phyloP scores from a whole-genome alignment of 495 filamentous ascomycete genomes.

The Chaetomium fimeti region DNA sequence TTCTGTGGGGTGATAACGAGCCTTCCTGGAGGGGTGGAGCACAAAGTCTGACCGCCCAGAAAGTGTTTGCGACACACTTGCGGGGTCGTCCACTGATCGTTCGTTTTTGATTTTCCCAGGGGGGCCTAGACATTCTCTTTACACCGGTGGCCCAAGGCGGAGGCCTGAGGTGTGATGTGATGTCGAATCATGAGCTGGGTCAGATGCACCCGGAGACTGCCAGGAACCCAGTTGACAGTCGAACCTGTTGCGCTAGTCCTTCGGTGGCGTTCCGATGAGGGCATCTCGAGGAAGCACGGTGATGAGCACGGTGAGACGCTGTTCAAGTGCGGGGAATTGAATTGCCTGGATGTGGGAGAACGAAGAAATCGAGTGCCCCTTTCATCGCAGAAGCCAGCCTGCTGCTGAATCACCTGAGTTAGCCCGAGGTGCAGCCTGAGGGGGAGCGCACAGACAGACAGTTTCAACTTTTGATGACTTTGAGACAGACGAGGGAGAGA shows the following conservation, averaged over 20 bases:
- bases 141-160: neutral
- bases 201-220: neutral
- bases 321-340: neutral
- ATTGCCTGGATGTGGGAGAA: neutral
- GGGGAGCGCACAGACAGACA: neutral
- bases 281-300: neutral
- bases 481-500: constrained; percentile 5
- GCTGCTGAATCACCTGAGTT: neutral
- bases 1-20: too few relatives aligned
- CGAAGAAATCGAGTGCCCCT: neutral
- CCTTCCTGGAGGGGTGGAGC: neutral
- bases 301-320: constrained; percentile 8
- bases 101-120: neutral
- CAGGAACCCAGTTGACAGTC: neutral
- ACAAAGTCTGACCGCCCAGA: neutral
- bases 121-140: neutral
- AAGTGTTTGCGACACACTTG: constrained; percentile 4
- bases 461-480: constrained; percentile 10
- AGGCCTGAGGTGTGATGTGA: neutral
- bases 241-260: neutral
- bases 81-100: neutral
- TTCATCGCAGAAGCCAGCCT: neutral
- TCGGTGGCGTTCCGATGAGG: neutral
- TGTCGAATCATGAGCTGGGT: neutral
- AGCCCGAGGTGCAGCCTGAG: neutral